Evolutionary conservation across 139 green algal species (phyloP).

Genomic region (Auxenochlorella pyrenoidosa): DNA sequence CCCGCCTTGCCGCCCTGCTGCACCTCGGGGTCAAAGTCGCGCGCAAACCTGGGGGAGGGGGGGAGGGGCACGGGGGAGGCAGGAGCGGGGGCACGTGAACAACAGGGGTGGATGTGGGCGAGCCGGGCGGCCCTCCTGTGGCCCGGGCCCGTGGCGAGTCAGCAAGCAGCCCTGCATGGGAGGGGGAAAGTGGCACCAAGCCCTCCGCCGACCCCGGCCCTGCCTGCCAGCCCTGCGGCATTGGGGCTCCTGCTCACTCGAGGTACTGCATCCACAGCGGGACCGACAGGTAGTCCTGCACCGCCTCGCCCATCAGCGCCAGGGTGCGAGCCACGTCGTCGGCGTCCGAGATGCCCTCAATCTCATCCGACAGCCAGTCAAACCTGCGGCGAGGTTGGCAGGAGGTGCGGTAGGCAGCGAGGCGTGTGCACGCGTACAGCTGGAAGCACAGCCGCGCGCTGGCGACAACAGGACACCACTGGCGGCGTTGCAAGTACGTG

Average conservation of each 20-base stretch:
- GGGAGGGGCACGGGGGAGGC: too few species aligned
- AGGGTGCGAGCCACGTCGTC: constrained; percentile 54
- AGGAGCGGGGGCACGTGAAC: too few species aligned
- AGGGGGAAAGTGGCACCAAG: too few species aligned
- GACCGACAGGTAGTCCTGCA: constrained; percentile 83
- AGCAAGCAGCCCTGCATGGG: too few species aligned
- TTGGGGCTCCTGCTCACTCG: constrained; percentile 29
- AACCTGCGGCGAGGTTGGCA: constrained; percentile 38
- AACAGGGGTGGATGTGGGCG: too few species aligned
- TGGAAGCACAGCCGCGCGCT: too few species aligned
- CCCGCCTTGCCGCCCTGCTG: constrained; percentile 30
- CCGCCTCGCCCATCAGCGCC: constrained; percentile 60
- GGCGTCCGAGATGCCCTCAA: constrained; percentile 34
- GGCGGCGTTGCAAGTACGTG: too few species aligned
- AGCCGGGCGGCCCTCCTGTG: too few species aligned
- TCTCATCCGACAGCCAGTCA: constrained; percentile 86
- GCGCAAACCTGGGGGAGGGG: constrained; percentile 52
- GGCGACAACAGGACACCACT: neutral
- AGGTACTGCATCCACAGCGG: constrained; percentile 77
- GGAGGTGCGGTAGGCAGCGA: too few species aligned
- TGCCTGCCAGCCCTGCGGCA: neutral
- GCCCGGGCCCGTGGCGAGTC: too few species aligned
- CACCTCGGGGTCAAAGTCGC: constrained; percentile 57
- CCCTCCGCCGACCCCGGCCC: neutral
- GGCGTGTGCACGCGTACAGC: too few species aligned